A percentile compares a stretch with the other conserved stretches of the same genome.
phyloP scores from a whole-genome alignment of 106 monocot genomes.

The Narthecium ossifragum region DNA sequence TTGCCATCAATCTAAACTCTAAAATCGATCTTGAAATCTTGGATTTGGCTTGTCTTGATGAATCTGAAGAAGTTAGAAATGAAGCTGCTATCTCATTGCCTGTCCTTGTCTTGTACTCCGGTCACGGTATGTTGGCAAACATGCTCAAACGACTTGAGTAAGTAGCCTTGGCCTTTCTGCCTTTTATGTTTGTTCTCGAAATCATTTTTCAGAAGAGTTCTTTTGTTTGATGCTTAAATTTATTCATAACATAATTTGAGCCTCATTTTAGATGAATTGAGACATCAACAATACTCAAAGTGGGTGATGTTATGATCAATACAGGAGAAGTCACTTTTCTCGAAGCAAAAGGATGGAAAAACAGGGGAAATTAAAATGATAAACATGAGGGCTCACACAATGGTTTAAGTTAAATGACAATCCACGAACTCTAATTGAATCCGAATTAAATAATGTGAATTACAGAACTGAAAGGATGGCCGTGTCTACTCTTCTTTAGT shows the following conservation, averaged over 20 bases:
- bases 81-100: conserved; percentile 73
- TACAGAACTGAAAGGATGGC: too few species aligned
- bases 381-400: too few species aligned
- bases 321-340: background rate
- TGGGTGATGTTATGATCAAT: background rate
- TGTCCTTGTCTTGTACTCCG: conserved; percentile 63
- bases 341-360: background rate
- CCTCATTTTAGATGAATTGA: background rate
- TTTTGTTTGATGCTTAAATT: too few species aligned
- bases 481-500: too few species aligned
- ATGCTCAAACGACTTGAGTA: conserved; percentile 54
- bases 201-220: too few species aligned
- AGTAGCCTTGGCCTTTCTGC: conserved; percentile 14
- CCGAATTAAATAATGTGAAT: too few species aligned
- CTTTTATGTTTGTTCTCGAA: too few species aligned
- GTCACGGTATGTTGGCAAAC: conserved; percentile 29
- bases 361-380: too few species aligned
- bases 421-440: too few species aligned
- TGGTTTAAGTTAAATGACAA: too few species aligned
- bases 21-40: conserved; percentile 52
- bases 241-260: background rate
- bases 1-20: conserved; percentile 20
- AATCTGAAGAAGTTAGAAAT: conserved; percentile 53
- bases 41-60: conserved; percentile 73
- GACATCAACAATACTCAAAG: too few species aligned